Evolutionary conservation across 2,329 filamentous ascomycete species (phyloP).

Genomic region (Trichothecium sympodiale): DNA sequence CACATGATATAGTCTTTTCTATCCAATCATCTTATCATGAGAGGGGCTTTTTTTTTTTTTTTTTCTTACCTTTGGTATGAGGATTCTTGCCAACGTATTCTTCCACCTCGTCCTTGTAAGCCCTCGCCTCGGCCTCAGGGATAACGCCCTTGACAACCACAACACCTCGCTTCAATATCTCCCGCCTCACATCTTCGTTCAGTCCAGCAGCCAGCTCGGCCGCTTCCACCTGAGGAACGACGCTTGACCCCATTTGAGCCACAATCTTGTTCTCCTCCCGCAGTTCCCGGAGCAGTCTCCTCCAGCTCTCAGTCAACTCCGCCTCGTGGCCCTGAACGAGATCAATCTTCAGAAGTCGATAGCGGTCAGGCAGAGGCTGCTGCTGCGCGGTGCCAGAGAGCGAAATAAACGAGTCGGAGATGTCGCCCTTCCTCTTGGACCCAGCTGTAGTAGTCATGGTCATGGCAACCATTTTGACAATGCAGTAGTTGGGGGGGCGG

Average conservation of each 20-base stretch:
- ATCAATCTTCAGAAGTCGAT: constrained; percentile 42
- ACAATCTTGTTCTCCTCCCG: constrained; percentile 35
- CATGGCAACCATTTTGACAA: constrained; percentile 1
- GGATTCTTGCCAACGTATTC: constrained; percentile 57
- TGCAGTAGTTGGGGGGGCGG: no score
- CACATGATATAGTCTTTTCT: no score
- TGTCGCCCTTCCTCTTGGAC: constrained; percentile 46
- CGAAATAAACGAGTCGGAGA: constrained; percentile 51
- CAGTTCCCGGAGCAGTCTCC: constrained; percentile 31
- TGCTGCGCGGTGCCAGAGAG: constrained; percentile 33
- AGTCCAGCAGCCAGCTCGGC: constrained; percentile 28
- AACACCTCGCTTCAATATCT: constrained; percentile 24
- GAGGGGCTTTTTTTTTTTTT: no score
- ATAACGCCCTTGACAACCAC: constrained; percentile 57
- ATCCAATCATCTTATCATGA: no score
- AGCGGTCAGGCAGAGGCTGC: constrained; percentile 40
- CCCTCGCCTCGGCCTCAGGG: constrained; percentile 48
- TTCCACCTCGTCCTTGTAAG: constrained; percentile 53
- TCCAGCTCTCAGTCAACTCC: constrained; percentile 35
- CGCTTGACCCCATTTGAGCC: constrained; percentile 27
- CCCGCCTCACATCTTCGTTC: constrained; percentile 41
- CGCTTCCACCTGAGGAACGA: constrained; percentile 43
- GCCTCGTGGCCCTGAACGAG: constrained; percentile 39
- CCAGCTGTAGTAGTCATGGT: neutral
- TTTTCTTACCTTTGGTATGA: constrained; percentile 35